Conservation (phyloP, 108 stramenopile species). For the Asterionellopsis glacialis region DNA sequence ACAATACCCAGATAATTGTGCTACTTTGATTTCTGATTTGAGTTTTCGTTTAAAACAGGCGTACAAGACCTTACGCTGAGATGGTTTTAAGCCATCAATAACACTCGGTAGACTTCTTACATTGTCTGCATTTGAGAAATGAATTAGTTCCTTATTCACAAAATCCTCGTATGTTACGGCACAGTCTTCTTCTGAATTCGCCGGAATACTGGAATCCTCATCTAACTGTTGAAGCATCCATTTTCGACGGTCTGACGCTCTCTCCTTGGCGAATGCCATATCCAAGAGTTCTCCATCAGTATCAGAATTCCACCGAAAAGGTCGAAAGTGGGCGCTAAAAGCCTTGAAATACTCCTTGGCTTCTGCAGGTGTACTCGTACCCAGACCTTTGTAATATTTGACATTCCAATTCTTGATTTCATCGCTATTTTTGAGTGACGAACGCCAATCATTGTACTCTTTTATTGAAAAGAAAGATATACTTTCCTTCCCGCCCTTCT, state of each 20-base stretch:
- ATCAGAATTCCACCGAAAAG: constrained; percentile 75
- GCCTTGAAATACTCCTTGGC: constrained; percentile 85
- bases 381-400: constrained; percentile 96
- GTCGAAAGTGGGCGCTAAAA: constrained; percentile 60
- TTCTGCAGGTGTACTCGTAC: constrained; percentile 86
- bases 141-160: constrained; percentile 89
- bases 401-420: constrained; percentile 63
- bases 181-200: constrained; percentile 22
- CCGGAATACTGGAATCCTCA: constrained; percentile 23
- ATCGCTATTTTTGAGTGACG: constrained; percentile 20
- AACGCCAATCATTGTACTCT: constrained; percentile 81
- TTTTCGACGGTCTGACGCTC: constrained; percentile 75
- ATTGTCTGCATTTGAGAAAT: constrained; percentile 89
- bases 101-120: constrained; percentile 74
- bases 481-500: constrained; percentile 38
- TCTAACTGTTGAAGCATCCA: constrained; percentile 80
- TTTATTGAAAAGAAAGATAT: constrained; percentile 80
- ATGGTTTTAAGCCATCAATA: constrained; percentile 91
- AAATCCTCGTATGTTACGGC: constrained; percentile 77
- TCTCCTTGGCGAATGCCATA: constrained; percentile 80
- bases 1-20: constrained; percentile 86
- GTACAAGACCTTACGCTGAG: constrained; percentile 91
- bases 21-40: constrained; percentile 88
- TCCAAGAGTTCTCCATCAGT: constrained; percentile 74
- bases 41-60: constrained; percentile 87